Evolutionary conservation across 208 protist genomes (phyloP).

Genomic region (Hexamita inflata): DNA sequence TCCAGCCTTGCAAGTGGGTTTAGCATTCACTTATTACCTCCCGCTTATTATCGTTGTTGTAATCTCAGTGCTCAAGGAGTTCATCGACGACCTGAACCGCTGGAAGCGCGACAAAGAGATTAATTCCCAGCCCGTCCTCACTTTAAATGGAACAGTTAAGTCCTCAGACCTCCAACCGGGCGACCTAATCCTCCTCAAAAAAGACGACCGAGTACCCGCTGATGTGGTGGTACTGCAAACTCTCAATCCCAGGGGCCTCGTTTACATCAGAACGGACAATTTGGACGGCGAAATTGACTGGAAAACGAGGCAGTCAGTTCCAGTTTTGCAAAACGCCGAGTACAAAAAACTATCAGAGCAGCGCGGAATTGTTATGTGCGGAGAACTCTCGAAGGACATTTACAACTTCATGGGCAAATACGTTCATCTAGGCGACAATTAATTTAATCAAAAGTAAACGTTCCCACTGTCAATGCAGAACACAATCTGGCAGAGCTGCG

Average conservation of each 20-base stretch:
- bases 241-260: neutral
- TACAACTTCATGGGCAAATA: conserved; percentile 71
- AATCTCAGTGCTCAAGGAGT: conserved; percentile 73
- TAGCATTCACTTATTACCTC: conserved; percentile 77
- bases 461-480: conserved; percentile 69
- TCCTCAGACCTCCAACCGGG: conserved; percentile 67
- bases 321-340: conserved; percentile 60
- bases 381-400: conserved; percentile 64
- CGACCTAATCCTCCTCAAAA: conserved; percentile 68
- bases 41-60: conserved; percentile 68
- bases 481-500: conserved; percentile 83
- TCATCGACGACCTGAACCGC: conserved; percentile 74
- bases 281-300: conserved; percentile 97
- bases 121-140: neutral
- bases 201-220: conserved; percentile 62
- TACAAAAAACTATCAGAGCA: neutral
- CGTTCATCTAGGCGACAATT: neutral
- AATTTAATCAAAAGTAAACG: conserved; percentile 28
- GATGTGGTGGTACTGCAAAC: conserved; percentile 13
- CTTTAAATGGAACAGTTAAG: neutral
- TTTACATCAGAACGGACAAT: conserved; percentile 72
- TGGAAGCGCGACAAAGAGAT: conserved; percentile 60
- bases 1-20: conserved; percentile 58
- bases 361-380: neutral
- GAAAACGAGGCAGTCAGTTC: conserved; percentile 62